Conservation (phyloP, 768 basidiomycete genomes). For the Mycena filopes region DNA sequence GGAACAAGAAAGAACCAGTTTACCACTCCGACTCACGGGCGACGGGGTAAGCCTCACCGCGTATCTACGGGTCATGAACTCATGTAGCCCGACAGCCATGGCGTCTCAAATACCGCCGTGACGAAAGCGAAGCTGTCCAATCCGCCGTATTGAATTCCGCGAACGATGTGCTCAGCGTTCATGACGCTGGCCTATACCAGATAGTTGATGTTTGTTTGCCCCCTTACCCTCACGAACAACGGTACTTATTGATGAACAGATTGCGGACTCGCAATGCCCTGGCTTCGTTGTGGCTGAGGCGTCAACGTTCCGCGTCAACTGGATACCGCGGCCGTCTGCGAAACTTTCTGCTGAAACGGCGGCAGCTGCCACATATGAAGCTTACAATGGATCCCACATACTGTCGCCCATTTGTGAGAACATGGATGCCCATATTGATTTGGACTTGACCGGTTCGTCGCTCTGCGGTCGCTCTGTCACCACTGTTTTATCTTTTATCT, state of each 20-base stretch:
- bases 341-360: conserved; percentile 67
- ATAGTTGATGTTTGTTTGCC: conserved; percentile 66
- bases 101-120: conserved; percentile 79
- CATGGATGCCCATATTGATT: conserved; percentile 80
- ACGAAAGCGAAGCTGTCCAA: conserved; percentile 52
- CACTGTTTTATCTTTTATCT: not conserved
- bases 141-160: conserved; percentile 61
- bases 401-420: conserved; percentile 86
- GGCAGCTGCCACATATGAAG: conserved; percentile 59
- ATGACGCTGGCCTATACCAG: conserved; percentile 80
- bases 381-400: conserved; percentile 79
- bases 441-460: conserved; percentile 73
- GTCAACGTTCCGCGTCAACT: conserved; percentile 75
- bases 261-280: conserved; percentile 87
- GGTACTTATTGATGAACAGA: conserved; percentile 53
- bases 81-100: conserved; percentile 72
- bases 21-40: conserved; percentile 90
- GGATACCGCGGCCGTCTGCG: conserved; percentile 83
- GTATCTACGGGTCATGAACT: conserved; percentile 3
- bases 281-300: conserved; percentile 73
- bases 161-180: conserved; percentile 81
- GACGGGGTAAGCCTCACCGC: conserved; percentile 71
- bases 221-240: not conserved
- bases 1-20: conserved; percentile 74
- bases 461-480: too few species aligned